These are phyloP conservation scores for Gossypioides kirkii DNA, from an alignment of 345 rosid species.

Conservation along the genomic window DNA sequence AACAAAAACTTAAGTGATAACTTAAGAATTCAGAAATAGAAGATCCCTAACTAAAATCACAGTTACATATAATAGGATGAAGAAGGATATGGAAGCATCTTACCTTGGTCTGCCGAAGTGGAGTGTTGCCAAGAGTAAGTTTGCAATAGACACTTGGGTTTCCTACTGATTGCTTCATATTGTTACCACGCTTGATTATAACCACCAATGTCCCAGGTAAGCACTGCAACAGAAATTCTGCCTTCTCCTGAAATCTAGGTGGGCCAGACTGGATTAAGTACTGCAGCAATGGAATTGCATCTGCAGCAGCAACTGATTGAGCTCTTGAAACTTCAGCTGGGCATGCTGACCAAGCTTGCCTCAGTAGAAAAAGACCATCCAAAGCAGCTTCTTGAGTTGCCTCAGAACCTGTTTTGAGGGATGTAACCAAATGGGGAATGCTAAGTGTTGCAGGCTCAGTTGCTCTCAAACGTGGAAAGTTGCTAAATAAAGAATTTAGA, in stretches of 20 bases:
- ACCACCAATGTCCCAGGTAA: conserved; percentile 95
- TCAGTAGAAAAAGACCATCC: conserved; percentile 86
- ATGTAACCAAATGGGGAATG: conserved; percentile 90
- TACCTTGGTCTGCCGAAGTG: conserved; percentile 88
- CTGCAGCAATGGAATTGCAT: conserved; percentile 92
- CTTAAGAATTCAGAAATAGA: not conserved
- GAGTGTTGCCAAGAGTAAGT: conserved; percentile 81
- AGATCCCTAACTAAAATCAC: not conserved
- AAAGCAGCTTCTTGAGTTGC: conserved; percentile 98
- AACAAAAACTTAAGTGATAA: not conserved
- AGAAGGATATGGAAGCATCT: not conserved
- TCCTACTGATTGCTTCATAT: conserved; percentile 99
- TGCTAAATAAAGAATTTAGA: conserved; percentile 78
- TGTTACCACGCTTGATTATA: conserved; percentile 89
- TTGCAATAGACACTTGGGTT: conserved; percentile 96
- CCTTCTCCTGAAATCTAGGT: conserved; percentile 99
- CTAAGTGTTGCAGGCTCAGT: conserved; percentile 96
- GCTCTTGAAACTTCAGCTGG: conserved; percentile 95
- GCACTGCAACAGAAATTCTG: conserved; percentile 93
- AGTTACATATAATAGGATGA: not conserved
- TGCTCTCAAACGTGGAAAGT: conserved; percentile 97
- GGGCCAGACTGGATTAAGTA: conserved; percentile 98
- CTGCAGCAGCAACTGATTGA: conserved; percentile 97
- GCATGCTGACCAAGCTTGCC: conserved; percentile 99
- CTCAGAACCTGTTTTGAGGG: conserved; percentile 95